A percentile compares a stretch with the other conserved stretches of the same genome.
Evolutionary conservation across 1,284 basidiomycete genomes (phyloP).

Genomic region (Naganishia liquefaciens): DNA sequence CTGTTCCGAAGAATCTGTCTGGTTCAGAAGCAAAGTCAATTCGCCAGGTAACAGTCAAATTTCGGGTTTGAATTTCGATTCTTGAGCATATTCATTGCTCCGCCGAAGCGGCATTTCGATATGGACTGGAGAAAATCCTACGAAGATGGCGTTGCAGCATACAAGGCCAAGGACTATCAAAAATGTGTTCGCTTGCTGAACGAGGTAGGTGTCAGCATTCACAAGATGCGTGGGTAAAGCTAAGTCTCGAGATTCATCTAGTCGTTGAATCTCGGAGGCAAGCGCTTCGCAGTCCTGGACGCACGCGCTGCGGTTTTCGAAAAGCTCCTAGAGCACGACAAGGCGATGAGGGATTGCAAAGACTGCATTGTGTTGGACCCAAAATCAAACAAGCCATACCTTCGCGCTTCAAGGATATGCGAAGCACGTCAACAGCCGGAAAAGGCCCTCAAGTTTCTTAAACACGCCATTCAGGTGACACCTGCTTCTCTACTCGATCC

Average conservation of each 20-base stretch:
- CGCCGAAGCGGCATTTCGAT: background rate
- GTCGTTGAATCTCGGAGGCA: constrained; percentile 17
- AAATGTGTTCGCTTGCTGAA: constrained; percentile 17
- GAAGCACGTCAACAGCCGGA: constrained; percentile 11
- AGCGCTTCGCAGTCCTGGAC: constrained; percentile 18
- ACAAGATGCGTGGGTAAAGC: too few relatives aligned
- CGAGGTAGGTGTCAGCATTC: background rate
- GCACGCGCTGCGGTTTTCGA: constrained; percentile 11
- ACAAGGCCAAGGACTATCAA: constrained; percentile 14
- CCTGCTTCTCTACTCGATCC: constrained; percentile 9
- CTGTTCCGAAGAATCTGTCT: too few relatives aligned
- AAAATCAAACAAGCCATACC: constrained; percentile 23
- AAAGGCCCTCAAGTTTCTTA: constrained; percentile 16
- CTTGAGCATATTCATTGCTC: too few relatives aligned
- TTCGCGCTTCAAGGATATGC: constrained; percentile 24
- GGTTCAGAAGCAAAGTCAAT: too few relatives aligned
- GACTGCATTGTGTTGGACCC: constrained; percentile 20
- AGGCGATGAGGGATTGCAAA: constrained; percentile 24
- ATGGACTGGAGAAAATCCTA: constrained; percentile 29
- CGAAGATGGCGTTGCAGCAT: constrained; percentile 16
- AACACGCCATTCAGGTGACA: constrained; percentile 9
- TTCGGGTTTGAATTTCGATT: too few relatives aligned
- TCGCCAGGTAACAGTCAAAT: too few relatives aligned
- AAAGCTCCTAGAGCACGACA: constrained; percentile 20
- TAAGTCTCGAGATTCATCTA: background rate